A percentile compares a stretch with the other conserved stretches of the same genome.
Evolutionary conservation across 1,284 basidiomycete species (phyloP).

Genomic region (Lentinula novae-zelandiae): DNA sequence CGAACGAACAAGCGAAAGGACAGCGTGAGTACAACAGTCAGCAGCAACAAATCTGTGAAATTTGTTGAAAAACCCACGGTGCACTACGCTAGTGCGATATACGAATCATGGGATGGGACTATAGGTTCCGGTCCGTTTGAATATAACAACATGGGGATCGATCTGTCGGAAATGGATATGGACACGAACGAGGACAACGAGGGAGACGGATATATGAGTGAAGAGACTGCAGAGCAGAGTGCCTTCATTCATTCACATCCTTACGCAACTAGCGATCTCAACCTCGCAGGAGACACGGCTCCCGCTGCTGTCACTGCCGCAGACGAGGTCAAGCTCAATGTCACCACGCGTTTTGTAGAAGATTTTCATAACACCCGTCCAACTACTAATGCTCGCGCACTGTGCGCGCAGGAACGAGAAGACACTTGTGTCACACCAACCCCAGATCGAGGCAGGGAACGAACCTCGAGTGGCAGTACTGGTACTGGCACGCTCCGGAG

Average conservation of each 20-base stretch:
- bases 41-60: conserved; percentile 43
- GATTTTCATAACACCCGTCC: conserved; percentile 1
- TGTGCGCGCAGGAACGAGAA: conserved; percentile 2
- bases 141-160: conserved; percentile 27
- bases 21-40: conserved; percentile 12
- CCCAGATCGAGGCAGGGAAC: conserved; percentile 11
- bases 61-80: conserved; percentile 46
- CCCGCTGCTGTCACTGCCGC: not conserved
- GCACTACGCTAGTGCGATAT: conserved; percentile 33
- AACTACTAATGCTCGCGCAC: not conserved
- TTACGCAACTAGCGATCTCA: conserved; percentile 1
- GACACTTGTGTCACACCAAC: conserved; percentile 11
- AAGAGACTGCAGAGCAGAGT: not conserved
- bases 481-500: conserved; percentile 5
- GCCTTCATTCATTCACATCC: conserved; percentile 5
- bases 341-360: conserved; percentile 1
- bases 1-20: conserved; percentile 7
- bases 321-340: conserved; percentile 8
- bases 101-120: conserved; percentile 9
- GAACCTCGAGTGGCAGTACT: conserved; percentile 4
- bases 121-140: conserved; percentile 4
- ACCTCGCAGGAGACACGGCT: not conserved
- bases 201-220: conserved; percentile 12
- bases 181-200: conserved; percentile 25
- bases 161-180: conserved; percentile 35